Evolutionary conservation across 2,329 filamentous ascomycete genomes (phyloP).

Genomic region (Tolypocladium endophyticum): DNA sequence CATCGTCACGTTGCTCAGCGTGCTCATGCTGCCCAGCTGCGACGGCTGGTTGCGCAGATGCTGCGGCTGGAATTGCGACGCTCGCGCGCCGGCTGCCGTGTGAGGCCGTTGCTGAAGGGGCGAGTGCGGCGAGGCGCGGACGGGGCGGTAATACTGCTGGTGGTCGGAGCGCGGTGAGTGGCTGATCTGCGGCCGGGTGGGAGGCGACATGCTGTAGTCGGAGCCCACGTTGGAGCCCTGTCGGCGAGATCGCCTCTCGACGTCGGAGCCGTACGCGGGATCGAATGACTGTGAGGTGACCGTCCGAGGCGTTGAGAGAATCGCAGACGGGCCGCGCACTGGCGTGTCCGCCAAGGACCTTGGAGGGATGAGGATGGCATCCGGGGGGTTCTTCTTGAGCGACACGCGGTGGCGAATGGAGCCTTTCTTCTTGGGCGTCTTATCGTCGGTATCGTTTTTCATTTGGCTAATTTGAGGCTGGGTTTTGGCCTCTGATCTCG

Average conservation of each 20-base stretch:
- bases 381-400: slow-evolving; percentile 38
- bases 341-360: slow-evolving; percentile 11
- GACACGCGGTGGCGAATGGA: slow-evolving; percentile 46
- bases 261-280: slow-evolving; percentile 37
- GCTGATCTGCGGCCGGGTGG: slow-evolving; percentile 12
- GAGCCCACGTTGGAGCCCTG: slow-evolving; percentile 22
- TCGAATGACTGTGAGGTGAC: slow-evolving; percentile 24
- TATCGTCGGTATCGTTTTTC: neutral
- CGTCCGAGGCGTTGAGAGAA: slow-evolving; percentile 20
- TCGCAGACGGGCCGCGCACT: slow-evolving; percentile 17
- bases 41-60: slow-evolving; percentile 41
- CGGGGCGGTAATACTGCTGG: slow-evolving; percentile 48
- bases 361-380: slow-evolving; percentile 43
- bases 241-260: slow-evolving; percentile 26
- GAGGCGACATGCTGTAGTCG: slow-evolving; percentile 16
- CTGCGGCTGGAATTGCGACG: slow-evolving; percentile 17
- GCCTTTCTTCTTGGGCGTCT: slow-evolving; percentile 20
- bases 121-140: slow-evolving; percentile 52
- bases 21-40: slow-evolving; percentile 43
- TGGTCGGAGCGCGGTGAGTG: slow-evolving; percentile 25
- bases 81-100: slow-evolving; percentile 31
- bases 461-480: neutral
- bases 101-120: slow-evolving; percentile 50
- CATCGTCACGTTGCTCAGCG: slow-evolving; percentile 43
- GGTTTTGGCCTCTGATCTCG: neutral